phyloP scores from a whole-genome alignment of 805 yeast genomes.

The Cyberlindnera xishuangbannaensis region DNA sequence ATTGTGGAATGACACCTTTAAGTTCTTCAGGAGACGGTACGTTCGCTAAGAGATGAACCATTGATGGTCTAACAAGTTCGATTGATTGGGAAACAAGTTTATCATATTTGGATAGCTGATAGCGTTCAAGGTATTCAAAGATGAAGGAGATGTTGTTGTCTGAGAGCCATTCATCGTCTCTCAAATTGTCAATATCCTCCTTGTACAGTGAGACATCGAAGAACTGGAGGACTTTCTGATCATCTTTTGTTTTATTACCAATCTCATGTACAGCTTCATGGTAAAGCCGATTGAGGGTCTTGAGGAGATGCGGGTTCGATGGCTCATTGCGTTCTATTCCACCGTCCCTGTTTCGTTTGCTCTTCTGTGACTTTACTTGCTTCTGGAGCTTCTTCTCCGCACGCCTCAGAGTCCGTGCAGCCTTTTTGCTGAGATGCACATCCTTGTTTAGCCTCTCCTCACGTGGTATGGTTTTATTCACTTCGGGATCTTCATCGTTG shows the following conservation, averaged over 20 bases:
- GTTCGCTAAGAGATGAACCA: constrained; percentile 56
- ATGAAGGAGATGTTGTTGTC: constrained; percentile 63
- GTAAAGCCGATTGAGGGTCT: constrained; percentile 13
- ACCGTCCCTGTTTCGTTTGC: constrained; percentile 3
- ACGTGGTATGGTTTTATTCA: neutral
- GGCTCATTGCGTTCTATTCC: constrained; percentile 13
- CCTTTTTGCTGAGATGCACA: neutral
- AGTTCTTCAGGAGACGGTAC: constrained; percentile 40
- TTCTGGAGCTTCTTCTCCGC: constrained; percentile 1
- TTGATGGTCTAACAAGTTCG: constrained; percentile 49
- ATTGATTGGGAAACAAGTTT: constrained; percentile 28
- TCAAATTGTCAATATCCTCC: constrained; percentile 51
- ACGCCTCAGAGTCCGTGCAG: neutral
- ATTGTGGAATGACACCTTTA: constrained; percentile 39
- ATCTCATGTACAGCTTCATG: constrained; percentile 10
- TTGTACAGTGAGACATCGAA: constrained; percentile 53
- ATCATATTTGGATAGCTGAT: constrained; percentile 23
- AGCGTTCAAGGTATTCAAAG: constrained; percentile 48
- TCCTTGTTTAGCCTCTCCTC: neutral
- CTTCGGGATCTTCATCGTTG: neutral
- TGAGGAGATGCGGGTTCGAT: constrained; percentile 17
- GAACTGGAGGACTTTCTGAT: constrained; percentile 36
- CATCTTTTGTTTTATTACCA: constrained; percentile 9
- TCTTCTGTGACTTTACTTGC: constrained; percentile 4
- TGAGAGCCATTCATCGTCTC: constrained; percentile 67